phyloP scores from a whole-genome alignment of 306 rosid genomes.

The Luffa aegyptiaca region DNA sequence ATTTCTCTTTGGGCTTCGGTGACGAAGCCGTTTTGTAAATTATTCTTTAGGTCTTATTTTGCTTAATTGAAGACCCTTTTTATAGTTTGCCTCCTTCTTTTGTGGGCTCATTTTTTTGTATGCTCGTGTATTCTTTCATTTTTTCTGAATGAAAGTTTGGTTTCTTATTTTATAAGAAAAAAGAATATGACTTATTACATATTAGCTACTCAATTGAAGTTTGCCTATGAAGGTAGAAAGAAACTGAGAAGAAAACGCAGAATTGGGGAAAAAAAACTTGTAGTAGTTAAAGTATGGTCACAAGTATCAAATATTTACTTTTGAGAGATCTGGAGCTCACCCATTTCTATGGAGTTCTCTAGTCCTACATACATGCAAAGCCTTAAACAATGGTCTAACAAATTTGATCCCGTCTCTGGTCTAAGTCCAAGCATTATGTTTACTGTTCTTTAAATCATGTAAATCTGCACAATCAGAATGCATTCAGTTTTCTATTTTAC shows the following conservation, averaged over 20 bases:
- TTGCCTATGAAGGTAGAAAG: background rate
- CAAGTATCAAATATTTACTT: background rate
- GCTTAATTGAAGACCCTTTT: too few species aligned
- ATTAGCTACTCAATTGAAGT: background rate
- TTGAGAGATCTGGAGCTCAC: background rate
- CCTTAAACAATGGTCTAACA: background rate
- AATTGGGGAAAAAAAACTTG: background rate
- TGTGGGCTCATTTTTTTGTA: too few species aligned
- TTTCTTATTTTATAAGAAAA: too few species aligned
- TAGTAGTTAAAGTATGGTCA: background rate
- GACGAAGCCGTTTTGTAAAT: too few species aligned
- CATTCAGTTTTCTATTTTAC: background rate
- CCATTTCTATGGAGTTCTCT: background rate
- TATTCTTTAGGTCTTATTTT: too few species aligned
- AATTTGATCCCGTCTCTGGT: background rate
- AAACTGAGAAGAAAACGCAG: background rate
- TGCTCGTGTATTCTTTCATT: too few species aligned
- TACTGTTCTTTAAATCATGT: background rate
- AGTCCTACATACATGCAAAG: background rate
- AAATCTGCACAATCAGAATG: background rate
- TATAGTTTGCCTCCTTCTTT: too few species aligned
- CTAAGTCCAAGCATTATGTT: background rate
- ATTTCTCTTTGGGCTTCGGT: too few species aligned
- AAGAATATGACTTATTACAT: background rate
- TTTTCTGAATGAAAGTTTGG: too few species aligned